Evolutionary conservation across 768 basidiomycete species (phyloP).

Genomic region (Crepidotus variabilis): DNA sequence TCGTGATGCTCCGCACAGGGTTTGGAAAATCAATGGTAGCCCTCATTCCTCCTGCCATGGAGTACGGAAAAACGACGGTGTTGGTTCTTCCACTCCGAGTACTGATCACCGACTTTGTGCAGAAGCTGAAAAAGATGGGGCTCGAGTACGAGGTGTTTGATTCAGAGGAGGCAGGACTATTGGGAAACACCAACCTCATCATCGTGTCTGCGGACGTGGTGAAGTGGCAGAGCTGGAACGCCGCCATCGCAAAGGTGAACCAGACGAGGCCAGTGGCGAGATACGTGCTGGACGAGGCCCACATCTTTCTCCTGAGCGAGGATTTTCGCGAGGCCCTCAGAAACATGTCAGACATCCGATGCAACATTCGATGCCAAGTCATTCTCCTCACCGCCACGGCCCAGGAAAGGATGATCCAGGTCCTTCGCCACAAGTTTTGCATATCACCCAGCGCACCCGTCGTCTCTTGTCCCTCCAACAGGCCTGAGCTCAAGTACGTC

Average conservation of each 20-base stretch:
- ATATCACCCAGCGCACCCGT: neutral
- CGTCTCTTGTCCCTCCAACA: neutral
- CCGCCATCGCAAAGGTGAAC: neutral
- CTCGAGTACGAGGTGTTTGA: neutral
- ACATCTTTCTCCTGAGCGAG: neutral
- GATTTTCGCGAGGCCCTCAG: neutral
- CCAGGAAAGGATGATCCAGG: too few relatives aligned
- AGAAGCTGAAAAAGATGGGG: neutral
- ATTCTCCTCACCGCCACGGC: neutral
- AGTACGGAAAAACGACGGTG: neutral
- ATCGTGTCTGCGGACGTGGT: neutral
- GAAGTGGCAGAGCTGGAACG: neutral
- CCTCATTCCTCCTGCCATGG: neutral
- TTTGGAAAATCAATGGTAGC: neutral
- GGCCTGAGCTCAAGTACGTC: too few relatives aligned
- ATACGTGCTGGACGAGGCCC: neutral
- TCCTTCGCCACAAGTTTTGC: neutral
- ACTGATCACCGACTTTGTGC: neutral
- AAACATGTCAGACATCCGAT: neutral
- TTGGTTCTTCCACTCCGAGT: neutral
- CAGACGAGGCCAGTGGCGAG: neutral
- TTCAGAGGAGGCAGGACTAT: accelerated
- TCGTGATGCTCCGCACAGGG: neutral
- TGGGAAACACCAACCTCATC: neutral
- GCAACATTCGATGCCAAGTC: neutral